Evolutionary conservation across 164 flowering plant genomes (phyloP).

Genomic region (Sextonia rubra): DNA sequence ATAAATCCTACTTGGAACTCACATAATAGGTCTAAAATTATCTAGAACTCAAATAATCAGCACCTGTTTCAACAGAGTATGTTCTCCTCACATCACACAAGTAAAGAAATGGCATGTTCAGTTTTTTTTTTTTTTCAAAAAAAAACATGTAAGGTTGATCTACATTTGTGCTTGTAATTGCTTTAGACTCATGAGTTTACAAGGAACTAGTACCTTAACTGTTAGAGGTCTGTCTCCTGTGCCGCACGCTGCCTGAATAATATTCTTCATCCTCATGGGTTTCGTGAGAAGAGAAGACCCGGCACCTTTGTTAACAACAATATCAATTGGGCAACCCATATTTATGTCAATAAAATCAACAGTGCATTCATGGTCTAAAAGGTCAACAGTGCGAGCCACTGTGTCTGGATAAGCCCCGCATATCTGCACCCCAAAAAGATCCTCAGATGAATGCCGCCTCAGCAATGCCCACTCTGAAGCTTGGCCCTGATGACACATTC

Average conservation of each 20-base stretch:
- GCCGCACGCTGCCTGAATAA: conserved; percentile 65
- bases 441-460: conserved; percentile 86
- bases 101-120: no score
- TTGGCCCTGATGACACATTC: conserved; percentile 59
- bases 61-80: no score
- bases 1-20: no score
- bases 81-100: no score
- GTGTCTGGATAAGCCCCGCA: conserved; percentile 97
- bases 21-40: no score
- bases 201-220: conserved; percentile 54
- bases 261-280: conserved; percentile 78
- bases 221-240: conserved; percentile 72
- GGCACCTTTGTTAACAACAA: conserved; percentile 94
- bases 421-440: conserved; percentile 92
- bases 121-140: no score
- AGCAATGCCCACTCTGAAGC: conserved; percentile 98
- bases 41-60: no score
- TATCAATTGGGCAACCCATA: conserved; percentile 99
- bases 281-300: conserved; percentile 92
- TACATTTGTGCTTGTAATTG: no score
- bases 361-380: conserved; percentile 71
- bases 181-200: no score
- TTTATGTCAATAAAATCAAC: conserved; percentile 96
- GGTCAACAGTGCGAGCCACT: conserved; percentile 77
- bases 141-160: no score